phyloP scores from a whole-genome alignment of 2,329 filamentous ascomycete genomes.

The Madurella fahalii region DNA sequence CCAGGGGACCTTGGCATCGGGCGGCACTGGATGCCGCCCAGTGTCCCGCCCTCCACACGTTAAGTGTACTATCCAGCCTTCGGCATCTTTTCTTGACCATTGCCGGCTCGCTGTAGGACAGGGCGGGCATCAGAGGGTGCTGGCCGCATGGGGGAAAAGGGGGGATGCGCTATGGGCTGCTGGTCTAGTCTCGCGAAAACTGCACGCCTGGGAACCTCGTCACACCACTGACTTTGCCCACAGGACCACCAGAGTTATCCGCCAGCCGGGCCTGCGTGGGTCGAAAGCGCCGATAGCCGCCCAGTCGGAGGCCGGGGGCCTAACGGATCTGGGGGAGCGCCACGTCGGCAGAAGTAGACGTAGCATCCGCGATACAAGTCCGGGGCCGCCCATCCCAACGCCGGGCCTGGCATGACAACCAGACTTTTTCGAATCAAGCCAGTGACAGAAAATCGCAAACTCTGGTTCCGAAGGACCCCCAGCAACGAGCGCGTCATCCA shows the following conservation, averaged over 20 bases:
- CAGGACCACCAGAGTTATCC: neutral
- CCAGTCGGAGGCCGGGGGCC: neutral
- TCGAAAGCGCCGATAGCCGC: neutral
- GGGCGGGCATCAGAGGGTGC: too few relatives aligned
- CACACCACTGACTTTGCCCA: neutral
- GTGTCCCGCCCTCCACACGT: constrained; percentile 1
- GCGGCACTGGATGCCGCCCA: constrained; percentile 13
- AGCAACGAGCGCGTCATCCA: neutral
- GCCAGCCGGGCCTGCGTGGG: neutral
- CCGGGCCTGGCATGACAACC: constrained; percentile 1
- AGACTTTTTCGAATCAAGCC: neutral
- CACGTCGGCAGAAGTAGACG: constrained; percentile 9
- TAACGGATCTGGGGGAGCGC: neutral
- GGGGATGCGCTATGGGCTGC: neutral
- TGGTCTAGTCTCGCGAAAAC: neutral
- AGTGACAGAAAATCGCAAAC: neutral
- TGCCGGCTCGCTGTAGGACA: constrained; percentile 2
- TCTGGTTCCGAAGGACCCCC: constrained; percentile 17
- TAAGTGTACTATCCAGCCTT: neutral
- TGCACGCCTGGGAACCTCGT: constrained; percentile 5
- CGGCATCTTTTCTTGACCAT: constrained; percentile 13
- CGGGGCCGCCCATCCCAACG: constrained; percentile 2
- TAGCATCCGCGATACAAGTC: constrained; percentile 5
- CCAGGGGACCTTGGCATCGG: constrained; percentile 9
- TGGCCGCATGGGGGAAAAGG: neutral